Evolutionary conservation across 2,329 filamentous ascomycete genomes (phyloP).

Genomic region (Diaporthe velutina): DNA sequence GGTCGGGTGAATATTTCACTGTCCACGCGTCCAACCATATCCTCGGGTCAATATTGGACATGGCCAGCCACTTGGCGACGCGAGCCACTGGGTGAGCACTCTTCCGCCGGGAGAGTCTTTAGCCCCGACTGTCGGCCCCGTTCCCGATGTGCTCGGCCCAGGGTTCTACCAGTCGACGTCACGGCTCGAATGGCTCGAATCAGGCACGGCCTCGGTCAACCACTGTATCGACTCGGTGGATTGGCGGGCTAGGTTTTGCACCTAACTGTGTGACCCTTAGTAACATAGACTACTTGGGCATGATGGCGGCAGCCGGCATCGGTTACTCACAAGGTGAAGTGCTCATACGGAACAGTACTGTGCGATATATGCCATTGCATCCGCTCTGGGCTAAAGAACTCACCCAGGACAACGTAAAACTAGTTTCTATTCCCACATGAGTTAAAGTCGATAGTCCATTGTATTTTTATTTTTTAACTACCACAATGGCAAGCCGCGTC

Average conservation of each 20-base stretch:
- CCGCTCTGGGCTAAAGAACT: not conserved
- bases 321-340: not conserved
- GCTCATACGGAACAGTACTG: not conserved
- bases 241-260: not conserved
- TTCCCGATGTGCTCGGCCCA: not conserved
- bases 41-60: not conserved
- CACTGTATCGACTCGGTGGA: constrained; percentile 6
- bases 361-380: constrained; percentile 19
- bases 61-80: not conserved
- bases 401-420: not conserved
- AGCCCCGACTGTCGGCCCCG: not conserved
- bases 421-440: not conserved
- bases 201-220: constrained; percentile 12
- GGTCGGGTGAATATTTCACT: not conserved
- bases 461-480: not conserved
- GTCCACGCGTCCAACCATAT: not conserved
- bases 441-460: not conserved
- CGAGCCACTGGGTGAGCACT: constrained; percentile 28
- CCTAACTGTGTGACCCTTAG: not conserved
- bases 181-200: constrained; percentile 15
- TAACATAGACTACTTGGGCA: too few relatives aligned
- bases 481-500: constrained; percentile 60
- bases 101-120: constrained; percentile 33
- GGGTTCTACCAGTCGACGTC: constrained; percentile 17
- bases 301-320: constrained; percentile 13